These are phyloP conservation scores for Chenopodium formosanum DNA, from an alignment of 148 eudicot species.

Conservation along the genomic window DNA sequence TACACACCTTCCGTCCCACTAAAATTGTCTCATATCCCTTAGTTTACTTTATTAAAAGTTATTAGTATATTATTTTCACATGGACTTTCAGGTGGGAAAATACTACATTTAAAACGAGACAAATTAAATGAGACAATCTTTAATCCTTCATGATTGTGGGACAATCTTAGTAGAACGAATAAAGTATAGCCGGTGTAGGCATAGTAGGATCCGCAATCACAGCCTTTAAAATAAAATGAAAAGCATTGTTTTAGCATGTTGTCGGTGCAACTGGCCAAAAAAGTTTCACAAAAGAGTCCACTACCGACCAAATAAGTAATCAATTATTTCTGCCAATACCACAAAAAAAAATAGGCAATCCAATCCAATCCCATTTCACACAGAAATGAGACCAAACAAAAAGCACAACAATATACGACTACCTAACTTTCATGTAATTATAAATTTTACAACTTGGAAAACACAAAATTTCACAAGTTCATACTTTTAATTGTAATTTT, in stretches of 20 bases:
- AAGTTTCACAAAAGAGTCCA: neutral
- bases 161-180: too few relatives aligned
- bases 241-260: neutral
- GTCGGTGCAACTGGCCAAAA: constrained; percentile 29
- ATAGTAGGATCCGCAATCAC: neutral
- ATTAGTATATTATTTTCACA: too few relatives aligned
- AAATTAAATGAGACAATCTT: too few relatives aligned
- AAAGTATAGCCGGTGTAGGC: too few relatives aligned
- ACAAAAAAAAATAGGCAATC: constrained; percentile 9
- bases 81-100: too few relatives aligned
- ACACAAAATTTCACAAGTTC: neutral
- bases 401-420: neutral
- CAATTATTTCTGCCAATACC: constrained; percentile 11
- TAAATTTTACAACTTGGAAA: neutral
- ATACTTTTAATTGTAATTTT: neutral
- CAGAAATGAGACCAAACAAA: neutral
- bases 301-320: constrained; percentile 18
- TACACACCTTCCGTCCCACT: too few relatives aligned
- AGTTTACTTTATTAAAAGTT: too few relatives aligned
- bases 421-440: neutral
- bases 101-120: too few relatives aligned
- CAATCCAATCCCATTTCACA: constrained; percentile 7
- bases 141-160: too few relatives aligned
- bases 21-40: too few relatives aligned
- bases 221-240: neutral